Evolutionary conservation across 2,329 filamentous ascomycete genomes (phyloP).

Genomic region (Aspergillus terreus): DNA sequence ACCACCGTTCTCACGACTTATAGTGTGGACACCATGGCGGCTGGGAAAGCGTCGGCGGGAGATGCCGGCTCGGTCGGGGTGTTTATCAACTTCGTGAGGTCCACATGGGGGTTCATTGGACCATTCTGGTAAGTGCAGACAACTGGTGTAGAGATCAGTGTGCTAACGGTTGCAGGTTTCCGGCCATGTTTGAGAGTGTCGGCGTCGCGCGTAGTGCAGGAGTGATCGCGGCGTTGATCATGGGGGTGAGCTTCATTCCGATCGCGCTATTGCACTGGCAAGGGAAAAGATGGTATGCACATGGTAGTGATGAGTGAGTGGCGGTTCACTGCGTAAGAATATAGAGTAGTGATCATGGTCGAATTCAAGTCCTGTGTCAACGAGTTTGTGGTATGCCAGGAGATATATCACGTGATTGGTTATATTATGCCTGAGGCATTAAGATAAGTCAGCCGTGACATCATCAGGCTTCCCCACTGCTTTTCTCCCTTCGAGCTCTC

Average conservation of each 20-base stretch:
- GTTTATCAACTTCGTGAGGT: slow-evolving; percentile 55
- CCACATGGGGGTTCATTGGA: slow-evolving; percentile 32
- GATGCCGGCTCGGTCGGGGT: slow-evolving; percentile 56
- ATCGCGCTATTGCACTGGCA: slow-evolving; percentile 24
- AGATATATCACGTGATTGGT: neutral
- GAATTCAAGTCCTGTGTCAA: neutral
- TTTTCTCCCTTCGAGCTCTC: neutral
- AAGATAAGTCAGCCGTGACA: neutral
- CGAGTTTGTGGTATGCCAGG: too few species aligned
- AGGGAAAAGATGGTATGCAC: slow-evolving; percentile 33
- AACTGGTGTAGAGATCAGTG: too few species aligned
- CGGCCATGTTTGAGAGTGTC: slow-evolving; percentile 30
- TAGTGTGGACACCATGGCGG: slow-evolving; percentile 49
- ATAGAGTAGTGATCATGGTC: neutral
- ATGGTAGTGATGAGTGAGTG: neutral
- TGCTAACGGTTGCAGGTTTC: slow-evolving; percentile 20
- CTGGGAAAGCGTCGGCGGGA: slow-evolving; percentile 39
- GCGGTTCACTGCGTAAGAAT: too few species aligned
- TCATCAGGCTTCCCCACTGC: neutral
- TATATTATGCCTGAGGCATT: neutral
- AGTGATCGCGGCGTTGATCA: slow-evolving; percentile 24
- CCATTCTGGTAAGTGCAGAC: slow-evolving; percentile 29
- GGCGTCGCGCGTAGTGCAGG: slow-evolving; percentile 28
- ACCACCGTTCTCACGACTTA: slow-evolving; percentile 60
- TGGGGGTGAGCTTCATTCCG: slow-evolving; percentile 27